phyloP scores from a whole-genome alignment of 345 rosid species.

The Salix brachista region DNA sequence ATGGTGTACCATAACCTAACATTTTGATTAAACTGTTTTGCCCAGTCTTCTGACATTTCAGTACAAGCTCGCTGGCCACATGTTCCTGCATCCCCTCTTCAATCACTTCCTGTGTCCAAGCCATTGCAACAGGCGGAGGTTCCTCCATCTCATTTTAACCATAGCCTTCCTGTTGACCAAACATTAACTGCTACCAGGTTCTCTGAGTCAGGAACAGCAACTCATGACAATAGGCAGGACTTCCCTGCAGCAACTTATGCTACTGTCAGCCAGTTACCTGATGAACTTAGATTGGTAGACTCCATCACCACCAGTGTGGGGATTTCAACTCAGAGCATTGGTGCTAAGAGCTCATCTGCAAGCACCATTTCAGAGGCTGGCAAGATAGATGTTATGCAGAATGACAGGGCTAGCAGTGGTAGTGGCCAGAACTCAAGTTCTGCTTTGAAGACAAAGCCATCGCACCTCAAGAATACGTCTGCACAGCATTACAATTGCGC shows the following conservation, averaged over 20 bases:
- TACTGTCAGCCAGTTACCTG: constrained; percentile 42
- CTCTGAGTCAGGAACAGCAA: constrained; percentile 41
- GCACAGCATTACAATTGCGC: constrained; percentile 44
- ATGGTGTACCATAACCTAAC: neutral
- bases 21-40: constrained; percentile 18
- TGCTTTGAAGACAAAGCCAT: constrained; percentile 37
- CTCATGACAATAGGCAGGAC: constrained; percentile 34
- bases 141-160: constrained; percentile 55
- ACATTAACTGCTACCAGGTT: constrained; percentile 44
- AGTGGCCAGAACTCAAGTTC: constrained; percentile 30
- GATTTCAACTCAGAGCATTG: constrained; percentile 30
- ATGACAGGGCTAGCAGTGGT: constrained; percentile 24
- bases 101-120: constrained; percentile 44
- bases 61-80: constrained; percentile 82
- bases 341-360: constrained; percentile 37
- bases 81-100: constrained; percentile 57
- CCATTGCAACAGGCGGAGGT: constrained; percentile 59
- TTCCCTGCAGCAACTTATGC: constrained; percentile 33
- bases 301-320: constrained; percentile 39
- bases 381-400: constrained; percentile 25
- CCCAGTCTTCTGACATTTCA: constrained; percentile 69
- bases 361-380: constrained; percentile 24
- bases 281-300: constrained; percentile 59
- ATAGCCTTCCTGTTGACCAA: constrained; percentile 47
- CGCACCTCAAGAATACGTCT: constrained; percentile 48